Base-by-base conservation (phyloP, 2,329 filamentous ascomycete species). In the Aspergillus fumigatiaffinis region DNA sequence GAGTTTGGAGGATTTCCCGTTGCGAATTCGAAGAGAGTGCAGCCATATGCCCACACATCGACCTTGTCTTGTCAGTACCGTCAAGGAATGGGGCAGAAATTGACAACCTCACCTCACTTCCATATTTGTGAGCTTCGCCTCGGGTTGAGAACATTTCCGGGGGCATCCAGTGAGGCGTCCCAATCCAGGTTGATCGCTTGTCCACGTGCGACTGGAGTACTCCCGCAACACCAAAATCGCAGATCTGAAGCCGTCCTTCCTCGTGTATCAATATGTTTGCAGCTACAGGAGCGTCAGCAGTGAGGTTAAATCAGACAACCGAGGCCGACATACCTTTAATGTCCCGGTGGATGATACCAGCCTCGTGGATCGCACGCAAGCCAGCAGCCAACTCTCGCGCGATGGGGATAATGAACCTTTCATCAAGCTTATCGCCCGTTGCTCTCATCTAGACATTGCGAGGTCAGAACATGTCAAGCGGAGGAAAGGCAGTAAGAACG, bases 161-260 rank as follows among this genome's bases (percentile, higher is more conserved):
- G 5, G 85, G 82, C 84, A 88, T 87, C 82, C 84, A 88, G 65
- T 87, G 82, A 3, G 84, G 83, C 3, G 85, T 88, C 25, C 85
- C 85, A 52, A 88, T 83, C 69, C 87, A 85, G 4, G 85, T 88
- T 9, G 82, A 82, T 55, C 85, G 78, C 71, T 87, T 88, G 55
- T 84, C 81, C 55, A 79, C 76, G 56, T 83, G 79, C 3, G 80
- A 82, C 61, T 87, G 83, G 9, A 87, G 75, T 8, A 85, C 76
- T n/a, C 83, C 84, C 38, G 86, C 83, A 26, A 88, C 84, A 59
- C 85, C 85, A 65, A 88, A 88, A 63, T 88, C 85, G 66, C 85
- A 87, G 32, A 88, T 79, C 62, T 87, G 82, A 2, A 88, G 75
- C 35, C 80, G 76, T 6, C 85, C 85, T 62, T 86, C 81, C 71